Evolutionary conservation across 2,329 filamentous ascomycete species (phyloP).

Genomic region (Botrytis porri): DNA sequence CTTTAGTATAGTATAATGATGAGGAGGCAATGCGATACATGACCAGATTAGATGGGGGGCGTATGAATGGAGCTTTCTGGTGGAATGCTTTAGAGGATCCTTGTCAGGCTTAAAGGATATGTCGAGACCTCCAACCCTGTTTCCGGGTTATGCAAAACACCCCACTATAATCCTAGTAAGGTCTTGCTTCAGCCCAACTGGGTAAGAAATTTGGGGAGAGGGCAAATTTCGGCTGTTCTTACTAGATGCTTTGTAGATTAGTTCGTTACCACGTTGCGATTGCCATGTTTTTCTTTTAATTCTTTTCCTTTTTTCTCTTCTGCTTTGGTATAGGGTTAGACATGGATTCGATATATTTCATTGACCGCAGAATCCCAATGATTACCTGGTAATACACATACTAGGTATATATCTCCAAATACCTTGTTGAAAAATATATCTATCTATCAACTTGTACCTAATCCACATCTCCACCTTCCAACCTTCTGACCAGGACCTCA

Average conservation of each 20-base stretch:
- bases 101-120: slow-evolving; percentile 5
- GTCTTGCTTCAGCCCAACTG: slow-evolving; percentile 19
- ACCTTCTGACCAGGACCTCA: slow-evolving; percentile 14
- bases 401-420: neutral
- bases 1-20: neutral
- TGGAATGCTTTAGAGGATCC: neutral
- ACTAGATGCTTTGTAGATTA: slow-evolving; percentile 8
- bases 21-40: neutral
- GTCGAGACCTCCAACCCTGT: slow-evolving; percentile 9
- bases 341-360: neutral
- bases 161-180: slow-evolving; percentile 15
- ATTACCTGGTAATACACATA: neutral
- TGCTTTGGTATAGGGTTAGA: neutral
- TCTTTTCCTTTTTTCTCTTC: neutral
- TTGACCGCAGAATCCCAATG: neutral
- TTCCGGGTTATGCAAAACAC: slow-evolving; percentile 18
- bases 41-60: neutral
- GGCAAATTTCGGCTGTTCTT: neutral
- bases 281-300: neutral
- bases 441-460: neutral
- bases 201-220: neutral
- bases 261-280: neutral
- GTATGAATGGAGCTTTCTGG: neutral
- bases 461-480: slow-evolving; percentile 8
- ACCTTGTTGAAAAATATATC: neutral